Conservation (phyloP, 345 rosid species). For the Xanthoceras sorbifolium region DNA sequence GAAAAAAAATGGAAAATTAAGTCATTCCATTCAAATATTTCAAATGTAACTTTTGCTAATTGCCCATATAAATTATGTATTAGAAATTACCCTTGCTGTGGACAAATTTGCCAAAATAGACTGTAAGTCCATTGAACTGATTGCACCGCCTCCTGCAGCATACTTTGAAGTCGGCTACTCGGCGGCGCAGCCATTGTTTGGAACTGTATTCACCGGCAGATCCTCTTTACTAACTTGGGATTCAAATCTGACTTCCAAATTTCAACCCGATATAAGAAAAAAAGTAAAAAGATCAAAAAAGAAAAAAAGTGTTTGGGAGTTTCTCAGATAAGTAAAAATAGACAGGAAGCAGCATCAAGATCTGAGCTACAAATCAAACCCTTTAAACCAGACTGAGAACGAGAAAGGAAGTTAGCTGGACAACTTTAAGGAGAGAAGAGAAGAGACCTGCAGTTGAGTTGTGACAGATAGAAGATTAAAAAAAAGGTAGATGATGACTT, state of each 20-base stretch:
- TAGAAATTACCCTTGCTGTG: conserved; percentile 75
- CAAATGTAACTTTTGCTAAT: background rate
- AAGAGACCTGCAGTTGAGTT: conserved; percentile 35
- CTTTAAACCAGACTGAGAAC: background rate
- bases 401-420: conserved; percentile 21
- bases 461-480: background rate
- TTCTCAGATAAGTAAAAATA: conserved; percentile 18
- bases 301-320: background rate
- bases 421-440: conserved; percentile 17
- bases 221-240: background rate
- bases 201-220: background rate
- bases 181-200: conserved; percentile 51
- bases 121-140: conserved; percentile 95
- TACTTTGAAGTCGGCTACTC: conserved; percentile 58
- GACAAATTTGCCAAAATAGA: conserved; percentile 92
- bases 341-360: background rate
- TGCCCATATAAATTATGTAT: background rate
- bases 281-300: background rate
- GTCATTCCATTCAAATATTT: background rate
- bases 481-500: conserved; percentile 45
- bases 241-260: background rate
- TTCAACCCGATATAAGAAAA: background rate
- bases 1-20: background rate
- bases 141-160: conserved; percentile 83
- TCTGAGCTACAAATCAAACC: conserved; percentile 36